Evolutionary conservation across 2,329 filamentous ascomycete species (phyloP).

Genomic region (Nectriaceae sp.): DNA sequence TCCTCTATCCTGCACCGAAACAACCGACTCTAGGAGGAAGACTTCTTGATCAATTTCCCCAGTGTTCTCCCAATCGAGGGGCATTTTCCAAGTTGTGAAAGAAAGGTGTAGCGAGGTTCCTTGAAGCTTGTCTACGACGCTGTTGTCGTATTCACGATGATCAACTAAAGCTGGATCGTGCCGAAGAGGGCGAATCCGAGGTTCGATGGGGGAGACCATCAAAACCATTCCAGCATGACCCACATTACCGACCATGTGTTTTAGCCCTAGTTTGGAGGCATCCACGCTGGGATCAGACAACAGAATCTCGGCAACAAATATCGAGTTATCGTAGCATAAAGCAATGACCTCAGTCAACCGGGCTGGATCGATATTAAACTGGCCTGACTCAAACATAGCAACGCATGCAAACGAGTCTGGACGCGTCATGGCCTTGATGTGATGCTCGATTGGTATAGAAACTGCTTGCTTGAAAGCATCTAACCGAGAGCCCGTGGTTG

Average conservation of each 20-base stretch:
- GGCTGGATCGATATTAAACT: constrained; percentile 6
- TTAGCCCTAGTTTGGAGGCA: not conserved
- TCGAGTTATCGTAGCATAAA: constrained; percentile 8
- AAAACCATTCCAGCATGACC: constrained; percentile 11
- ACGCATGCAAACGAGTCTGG: constrained; percentile 6
- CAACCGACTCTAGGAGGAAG: constrained; percentile 18
- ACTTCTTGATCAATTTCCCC: constrained; percentile 15
- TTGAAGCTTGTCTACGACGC: constrained; percentile 2
- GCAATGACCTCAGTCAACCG: constrained; percentile 8
- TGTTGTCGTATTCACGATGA: constrained; percentile 3
- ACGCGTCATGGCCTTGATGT: constrained; percentile 2
- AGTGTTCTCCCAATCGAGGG: constrained; percentile 9
- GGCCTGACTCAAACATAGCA: constrained; percentile 12
- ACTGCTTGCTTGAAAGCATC: not conserved
- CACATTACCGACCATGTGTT: constrained; percentile 11
- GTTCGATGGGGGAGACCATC: constrained; percentile 6
- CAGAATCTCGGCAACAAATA: constrained; percentile 8
- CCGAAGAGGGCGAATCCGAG: constrained; percentile 5
- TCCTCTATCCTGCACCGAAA: constrained; percentile 22
- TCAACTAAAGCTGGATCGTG: constrained; percentile 1
- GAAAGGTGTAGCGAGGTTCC: constrained; percentile 20
- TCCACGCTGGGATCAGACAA: constrained; percentile 7
- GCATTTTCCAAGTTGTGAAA: constrained; percentile 17
- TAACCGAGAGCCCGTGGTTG: not conserved
- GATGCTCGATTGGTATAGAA: constrained; percentile 2